Conservation (phyloP, 163 green algal species). For the Volvox carteri region DNA sequence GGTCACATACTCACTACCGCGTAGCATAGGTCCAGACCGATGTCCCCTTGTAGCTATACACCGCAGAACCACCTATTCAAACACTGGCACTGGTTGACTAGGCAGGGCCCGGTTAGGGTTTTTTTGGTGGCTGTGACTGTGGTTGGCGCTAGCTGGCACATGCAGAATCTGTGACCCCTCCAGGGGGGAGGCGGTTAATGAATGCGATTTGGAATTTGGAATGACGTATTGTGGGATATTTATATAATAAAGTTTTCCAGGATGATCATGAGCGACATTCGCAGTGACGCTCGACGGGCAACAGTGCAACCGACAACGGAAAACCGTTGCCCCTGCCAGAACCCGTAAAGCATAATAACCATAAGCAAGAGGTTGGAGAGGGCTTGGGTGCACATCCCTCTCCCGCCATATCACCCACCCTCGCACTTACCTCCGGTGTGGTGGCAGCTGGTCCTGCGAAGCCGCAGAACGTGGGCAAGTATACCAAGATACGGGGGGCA, state of each 20-base stretch:
- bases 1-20: neutral
- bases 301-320: neutral
- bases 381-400: neutral
- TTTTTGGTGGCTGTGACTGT: neutral
- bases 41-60: too few species aligned
- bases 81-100: neutral
- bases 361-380: neutral
- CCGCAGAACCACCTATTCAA: neutral
- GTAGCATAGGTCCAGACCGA: too few species aligned
- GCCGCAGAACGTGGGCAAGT: constrained; percentile 15
- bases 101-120: neutral
- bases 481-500: constrained; percentile 11
- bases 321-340: neutral
- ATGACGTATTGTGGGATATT: too few species aligned
- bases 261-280: neutral
- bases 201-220: too few species aligned
- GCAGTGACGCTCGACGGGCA: neutral
- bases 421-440: neutral
- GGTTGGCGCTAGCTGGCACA: too few species aligned
- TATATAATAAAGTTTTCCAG: too few species aligned
- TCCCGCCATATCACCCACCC: neutral
- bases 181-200: too few species aligned
- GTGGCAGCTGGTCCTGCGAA: neutral
- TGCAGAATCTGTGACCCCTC: too few species aligned
- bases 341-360: neutral